phyloP scores from a whole-genome alignment of 257 asterid species.

The Solanum okadae region DNA sequence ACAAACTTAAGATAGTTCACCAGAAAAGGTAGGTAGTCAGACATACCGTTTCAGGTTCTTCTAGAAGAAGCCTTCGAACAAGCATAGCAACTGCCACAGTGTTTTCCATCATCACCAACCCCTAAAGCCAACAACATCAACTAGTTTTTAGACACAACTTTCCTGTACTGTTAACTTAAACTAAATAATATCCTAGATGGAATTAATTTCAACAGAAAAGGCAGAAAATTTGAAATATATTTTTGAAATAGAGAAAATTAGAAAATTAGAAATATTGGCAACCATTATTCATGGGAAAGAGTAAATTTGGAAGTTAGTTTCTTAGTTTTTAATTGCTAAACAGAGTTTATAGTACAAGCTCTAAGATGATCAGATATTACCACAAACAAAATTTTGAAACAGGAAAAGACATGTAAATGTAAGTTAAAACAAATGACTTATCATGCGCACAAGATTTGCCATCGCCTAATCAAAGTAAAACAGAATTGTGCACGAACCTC shows the following conservation, averaged over 20 bases:
- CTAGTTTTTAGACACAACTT: background rate
- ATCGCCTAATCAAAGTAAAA: background rate
- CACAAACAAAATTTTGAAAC: background rate
- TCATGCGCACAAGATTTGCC: background rate
- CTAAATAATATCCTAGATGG: background rate
- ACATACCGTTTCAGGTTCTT: conserved; percentile 86
- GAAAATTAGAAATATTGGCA: background rate
- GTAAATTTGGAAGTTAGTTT: background rate
- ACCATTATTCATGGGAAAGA: background rate
- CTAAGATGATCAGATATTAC: background rate
- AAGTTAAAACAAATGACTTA: background rate
- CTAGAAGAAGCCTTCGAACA: conserved; percentile 84
- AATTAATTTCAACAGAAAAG: background rate
- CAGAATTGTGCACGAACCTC: conserved; percentile 41
- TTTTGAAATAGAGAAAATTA: background rate
- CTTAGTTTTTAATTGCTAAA: background rate
- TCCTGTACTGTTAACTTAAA: background rate
- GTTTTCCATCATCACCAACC: conserved; percentile 66
- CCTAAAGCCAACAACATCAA: conserved; percentile 28
- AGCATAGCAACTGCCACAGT: conserved; percentile 69
- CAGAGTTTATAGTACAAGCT: background rate
- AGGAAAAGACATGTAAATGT: background rate
- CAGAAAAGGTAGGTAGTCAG: background rate
- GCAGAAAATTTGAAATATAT: background rate
- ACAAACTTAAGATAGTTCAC: background rate